Evolutionary conservation across 2,329 filamentous ascomycete species (phyloP).

Genomic region (Penicillium hordei): DNA sequence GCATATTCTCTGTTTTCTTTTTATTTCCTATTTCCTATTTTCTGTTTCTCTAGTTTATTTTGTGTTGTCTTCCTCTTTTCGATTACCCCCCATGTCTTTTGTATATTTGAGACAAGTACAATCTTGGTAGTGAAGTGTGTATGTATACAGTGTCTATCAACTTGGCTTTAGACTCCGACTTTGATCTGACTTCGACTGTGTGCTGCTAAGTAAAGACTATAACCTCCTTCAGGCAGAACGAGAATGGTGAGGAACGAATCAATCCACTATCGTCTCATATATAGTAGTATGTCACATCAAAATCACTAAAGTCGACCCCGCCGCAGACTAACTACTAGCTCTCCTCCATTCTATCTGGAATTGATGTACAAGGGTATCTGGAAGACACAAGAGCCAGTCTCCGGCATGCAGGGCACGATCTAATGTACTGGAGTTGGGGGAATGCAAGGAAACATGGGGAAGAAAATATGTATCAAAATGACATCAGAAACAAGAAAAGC

Average conservation of each 20-base stretch:
- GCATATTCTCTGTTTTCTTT: constrained; percentile 2
- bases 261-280: constrained; percentile 6
- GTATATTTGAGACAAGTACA: constrained; percentile 11
- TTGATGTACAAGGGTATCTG: constrained; percentile 31
- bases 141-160: not conserved
- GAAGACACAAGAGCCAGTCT: constrained; percentile 22
- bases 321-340: constrained; percentile 17
- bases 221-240: no score
- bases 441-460: not conserved
- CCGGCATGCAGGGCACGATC: constrained; percentile 20
- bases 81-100: constrained; percentile 7
- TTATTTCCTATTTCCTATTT: not conserved
- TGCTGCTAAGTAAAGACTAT: not conserved
- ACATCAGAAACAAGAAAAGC: constrained; percentile 2
- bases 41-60: not conserved
- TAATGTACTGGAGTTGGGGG: constrained; percentile 28
- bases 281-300: constrained; percentile 10
- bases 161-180: not conserved
- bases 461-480: constrained; percentile 7
- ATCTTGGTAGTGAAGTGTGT: constrained; percentile 1
- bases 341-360: constrained; percentile 27
- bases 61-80: not conserved
- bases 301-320: constrained; percentile 2
- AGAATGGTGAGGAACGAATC: not conserved
- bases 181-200: not conserved